Conservation (phyloP, 2,329 filamentous ascomycete species). For the Claviceps humidiphila region DNA sequence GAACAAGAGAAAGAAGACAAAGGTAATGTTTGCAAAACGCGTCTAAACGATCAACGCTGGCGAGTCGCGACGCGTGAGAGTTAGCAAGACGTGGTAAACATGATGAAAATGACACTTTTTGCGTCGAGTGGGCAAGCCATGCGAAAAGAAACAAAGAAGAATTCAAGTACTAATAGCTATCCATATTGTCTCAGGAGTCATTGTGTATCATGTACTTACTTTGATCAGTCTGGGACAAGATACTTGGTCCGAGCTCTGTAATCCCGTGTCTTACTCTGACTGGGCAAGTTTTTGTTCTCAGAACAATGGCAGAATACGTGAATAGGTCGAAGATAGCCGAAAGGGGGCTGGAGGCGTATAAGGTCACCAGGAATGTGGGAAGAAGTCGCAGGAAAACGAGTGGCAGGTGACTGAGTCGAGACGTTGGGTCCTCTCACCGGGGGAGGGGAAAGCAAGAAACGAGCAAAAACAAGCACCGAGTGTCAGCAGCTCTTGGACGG, state of each 20-base stretch:
- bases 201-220: background rate
- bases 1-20: background rate
- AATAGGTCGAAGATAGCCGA: background rate
- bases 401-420: slow-evolving; percentile 3
- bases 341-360: background rate
- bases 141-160: too few species aligned
- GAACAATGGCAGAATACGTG: background rate
- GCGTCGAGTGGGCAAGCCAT: too few species aligned
- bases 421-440: slow-evolving; percentile 1
- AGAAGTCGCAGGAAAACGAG: background rate
- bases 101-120: too few species aligned
- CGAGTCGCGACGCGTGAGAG: too few species aligned
- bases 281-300: background rate
- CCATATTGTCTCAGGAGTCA: background rate
- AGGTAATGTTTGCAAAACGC: background rate
- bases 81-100: too few species aligned
- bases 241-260: background rate
- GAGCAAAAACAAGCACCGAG: background rate
- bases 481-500: background rate
- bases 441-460: background rate
- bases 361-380: background rate
- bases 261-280: background rate
- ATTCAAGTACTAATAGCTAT: too few species aligned
- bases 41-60: background rate
- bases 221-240: background rate